These are phyloP conservation scores for Paramecium pentaurelia DNA, from an alignment of 73 alveolate genomes.

Conservation along the genomic window DNA sequence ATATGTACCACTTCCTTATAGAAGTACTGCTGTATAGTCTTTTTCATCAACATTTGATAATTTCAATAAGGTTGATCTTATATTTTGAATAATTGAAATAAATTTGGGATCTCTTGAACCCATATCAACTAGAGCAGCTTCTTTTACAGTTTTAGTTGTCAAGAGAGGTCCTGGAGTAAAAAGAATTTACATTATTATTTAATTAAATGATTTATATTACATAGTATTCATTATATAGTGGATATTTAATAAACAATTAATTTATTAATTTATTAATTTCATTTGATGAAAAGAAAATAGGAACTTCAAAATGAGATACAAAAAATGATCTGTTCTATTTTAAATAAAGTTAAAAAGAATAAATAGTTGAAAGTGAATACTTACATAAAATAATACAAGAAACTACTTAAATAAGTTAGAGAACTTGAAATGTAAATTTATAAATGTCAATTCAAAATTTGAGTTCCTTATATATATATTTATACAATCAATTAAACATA, in stretches of 20 bases:
- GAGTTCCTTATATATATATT: too few species aligned
- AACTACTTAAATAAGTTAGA: background rate
- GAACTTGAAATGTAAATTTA: background rate
- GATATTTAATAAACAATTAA: background rate
- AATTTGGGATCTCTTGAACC: constrained; percentile 74
- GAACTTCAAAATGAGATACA: background rate
- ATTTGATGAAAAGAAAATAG: background rate
- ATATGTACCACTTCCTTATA: constrained; percentile 78
- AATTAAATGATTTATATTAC: background rate
- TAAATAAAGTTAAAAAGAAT: too few species aligned
- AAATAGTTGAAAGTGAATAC: background rate
- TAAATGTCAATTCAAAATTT: too few species aligned
- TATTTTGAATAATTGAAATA: constrained; percentile 59
- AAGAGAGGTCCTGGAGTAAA: constrained; percentile 78
- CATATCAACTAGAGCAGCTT: constrained; percentile 57
- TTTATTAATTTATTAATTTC: background rate
- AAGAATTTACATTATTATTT: constrained; percentile 16
- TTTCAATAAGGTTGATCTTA: constrained; percentile 55
- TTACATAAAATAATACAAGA: background rate
- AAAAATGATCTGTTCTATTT: too few species aligned
- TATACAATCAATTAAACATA: too few species aligned
- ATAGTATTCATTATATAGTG: too few species aligned
- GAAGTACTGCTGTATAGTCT: constrained; percentile 64
- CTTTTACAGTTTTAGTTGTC: constrained; percentile 63
- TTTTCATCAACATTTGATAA: constrained; percentile 24